phyloP scores from a whole-genome alignment of 257 asterid species.

The Nicotiana undulata region DNA sequence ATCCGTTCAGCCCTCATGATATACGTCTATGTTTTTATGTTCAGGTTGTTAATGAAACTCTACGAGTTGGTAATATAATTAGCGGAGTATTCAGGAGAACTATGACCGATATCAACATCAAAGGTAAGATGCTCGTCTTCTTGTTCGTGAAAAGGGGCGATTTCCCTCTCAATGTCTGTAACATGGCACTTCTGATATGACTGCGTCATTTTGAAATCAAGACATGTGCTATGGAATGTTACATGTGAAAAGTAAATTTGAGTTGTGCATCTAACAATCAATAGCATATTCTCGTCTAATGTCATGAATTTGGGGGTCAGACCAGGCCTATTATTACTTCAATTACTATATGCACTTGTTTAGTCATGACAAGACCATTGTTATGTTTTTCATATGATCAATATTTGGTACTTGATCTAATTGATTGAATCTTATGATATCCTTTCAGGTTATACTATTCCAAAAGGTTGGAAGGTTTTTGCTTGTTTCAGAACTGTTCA shows the following conservation, averaged over 20 bases:
- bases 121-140: slow-evolving; percentile 37
- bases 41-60: slow-evolving; percentile 89
- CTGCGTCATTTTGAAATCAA: background rate
- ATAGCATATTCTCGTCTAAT: background rate
- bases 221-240: background rate
- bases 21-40: background rate
- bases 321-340: background rate
- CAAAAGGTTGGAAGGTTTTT: slow-evolving; percentile 85
- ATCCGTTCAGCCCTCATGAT: background rate
- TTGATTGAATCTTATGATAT: background rate
- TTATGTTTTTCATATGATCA: background rate
- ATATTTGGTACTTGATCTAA: background rate
- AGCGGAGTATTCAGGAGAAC: slow-evolving; percentile 93
- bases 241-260: background rate
- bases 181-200: background rate
- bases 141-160: background rate
- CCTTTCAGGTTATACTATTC: slow-evolving; percentile 62
- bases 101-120: slow-evolving; percentile 65
- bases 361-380: background rate
- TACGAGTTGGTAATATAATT: slow-evolving; percentile 81
- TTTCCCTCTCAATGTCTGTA: background rate
- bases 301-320: background rate
- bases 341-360: background rate
- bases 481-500: slow-evolving; percentile 90
- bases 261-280: background rate